phyloP scores from a whole-genome alignment of 2,329 filamentous ascomycete species.

The Cladosporium sp. region DNA sequence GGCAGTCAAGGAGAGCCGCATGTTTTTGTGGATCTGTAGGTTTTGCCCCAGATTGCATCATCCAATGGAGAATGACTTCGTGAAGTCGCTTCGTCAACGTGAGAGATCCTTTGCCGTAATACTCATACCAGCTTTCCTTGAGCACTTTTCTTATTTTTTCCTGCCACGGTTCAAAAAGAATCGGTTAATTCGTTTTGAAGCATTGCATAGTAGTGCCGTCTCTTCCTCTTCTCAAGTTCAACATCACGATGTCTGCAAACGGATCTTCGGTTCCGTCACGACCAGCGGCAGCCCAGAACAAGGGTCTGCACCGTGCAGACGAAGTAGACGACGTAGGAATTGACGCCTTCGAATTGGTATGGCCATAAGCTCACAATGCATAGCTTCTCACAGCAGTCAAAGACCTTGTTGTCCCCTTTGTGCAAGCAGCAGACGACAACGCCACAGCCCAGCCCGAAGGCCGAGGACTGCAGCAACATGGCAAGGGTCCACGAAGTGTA shows the following conservation, averaged over 20 bases:
- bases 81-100: no score
- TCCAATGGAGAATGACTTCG: no score
- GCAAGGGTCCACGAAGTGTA: conserved; percentile 44
- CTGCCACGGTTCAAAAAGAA: no score
- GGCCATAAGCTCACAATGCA: conserved; percentile 7
- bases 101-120: no score
- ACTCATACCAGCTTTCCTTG: no score
- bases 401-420: conserved; percentile 62
- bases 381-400: conserved; percentile 65
- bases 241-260: conserved; percentile 21
- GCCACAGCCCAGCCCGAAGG: conserved; percentile 51
- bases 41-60: no score
- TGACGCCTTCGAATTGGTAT: background rate
- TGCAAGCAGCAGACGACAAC: conserved; percentile 61
- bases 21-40: no score
- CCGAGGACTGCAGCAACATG: conserved; percentile 56
- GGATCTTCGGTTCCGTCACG: conserved; percentile 16
- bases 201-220: no score
- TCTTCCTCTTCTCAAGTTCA: no score
- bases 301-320: conserved; percentile 25
- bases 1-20: no score
- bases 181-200: no score
- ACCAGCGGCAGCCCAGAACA: conserved; percentile 12
- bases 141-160: no score
- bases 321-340: conserved; percentile 31